These are phyloP conservation scores for Andrographis paniculata DNA, from an alignment of 305 asterid genomes.

Conservation along the genomic window DNA sequence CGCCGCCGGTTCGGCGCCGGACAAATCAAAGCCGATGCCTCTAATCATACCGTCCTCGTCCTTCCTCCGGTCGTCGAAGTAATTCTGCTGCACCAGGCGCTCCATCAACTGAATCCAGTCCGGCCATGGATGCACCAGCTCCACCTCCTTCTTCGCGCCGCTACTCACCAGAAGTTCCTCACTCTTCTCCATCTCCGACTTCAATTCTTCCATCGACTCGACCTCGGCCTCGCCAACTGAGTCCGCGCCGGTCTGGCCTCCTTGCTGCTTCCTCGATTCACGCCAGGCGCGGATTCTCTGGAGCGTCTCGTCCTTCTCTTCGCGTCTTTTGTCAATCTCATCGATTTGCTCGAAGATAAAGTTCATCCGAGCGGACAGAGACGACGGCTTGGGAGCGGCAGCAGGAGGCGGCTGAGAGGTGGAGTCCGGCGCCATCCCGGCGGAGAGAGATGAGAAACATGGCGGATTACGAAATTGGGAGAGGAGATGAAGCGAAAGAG, in stretches of 20 bases:
- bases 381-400: conserved; percentile 44
- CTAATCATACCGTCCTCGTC: conserved; percentile 85
- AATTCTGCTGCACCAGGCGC: conserved; percentile 86
- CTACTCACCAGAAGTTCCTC: conserved; percentile 25
- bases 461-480: conserved; percentile 15
- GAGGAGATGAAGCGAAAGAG: conserved; percentile 15
- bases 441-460: conserved; percentile 25
- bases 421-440: conserved; percentile 18
- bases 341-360: conserved; percentile 90
- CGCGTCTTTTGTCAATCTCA: conserved; percentile 54
- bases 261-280: conserved; percentile 47
- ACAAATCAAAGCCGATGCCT: conserved; percentile 50
- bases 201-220: conserved; percentile 23
- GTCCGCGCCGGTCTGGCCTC: too few species aligned
- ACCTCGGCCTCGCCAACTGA: conserved; percentile 15
- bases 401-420: conserved; percentile 26
- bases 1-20: conserved; percentile 29
- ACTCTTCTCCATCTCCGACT: conserved; percentile 30
- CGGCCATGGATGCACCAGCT: conserved; percentile 86
- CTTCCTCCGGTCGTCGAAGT: conserved; percentile 81
- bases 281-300: conserved; percentile 93
- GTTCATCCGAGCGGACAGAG: conserved; percentile 85
- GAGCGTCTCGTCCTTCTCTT: conserved; percentile 72
- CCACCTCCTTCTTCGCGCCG: conserved; percentile 46
- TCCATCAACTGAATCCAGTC: conserved; percentile 94